These are phyloP conservation scores for Suhomyces chickasaworum DNA, from an alignment of 1,139 yeast genomes.

Conservation along the genomic window DNA sequence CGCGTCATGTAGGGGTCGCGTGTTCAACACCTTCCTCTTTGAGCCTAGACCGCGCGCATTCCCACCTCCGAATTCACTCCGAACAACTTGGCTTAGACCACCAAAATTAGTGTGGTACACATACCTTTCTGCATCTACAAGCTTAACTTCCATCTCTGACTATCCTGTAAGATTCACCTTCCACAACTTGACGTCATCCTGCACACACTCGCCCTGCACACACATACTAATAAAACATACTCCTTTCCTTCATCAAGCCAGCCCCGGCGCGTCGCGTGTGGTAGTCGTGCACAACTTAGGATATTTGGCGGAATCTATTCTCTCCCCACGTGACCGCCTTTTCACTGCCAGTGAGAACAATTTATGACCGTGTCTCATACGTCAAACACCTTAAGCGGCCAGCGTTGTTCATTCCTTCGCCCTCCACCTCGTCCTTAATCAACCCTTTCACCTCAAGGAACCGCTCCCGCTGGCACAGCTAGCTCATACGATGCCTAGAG, in stretches of 20 bases:
- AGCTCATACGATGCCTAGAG: constrained; percentile 8
- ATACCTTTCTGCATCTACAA: too few species aligned
- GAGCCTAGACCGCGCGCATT: not conserved
- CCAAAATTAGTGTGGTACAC: not conserved
- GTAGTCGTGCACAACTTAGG: not conserved
- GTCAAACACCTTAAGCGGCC: not conserved
- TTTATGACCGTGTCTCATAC: constrained; percentile 1
- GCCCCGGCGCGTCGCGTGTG: constrained; percentile 3
- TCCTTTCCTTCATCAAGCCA: not conserved
- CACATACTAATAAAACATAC: not conserved
- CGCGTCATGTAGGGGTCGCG: not conserved
- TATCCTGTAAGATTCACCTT: too few species aligned
- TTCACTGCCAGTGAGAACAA: not conserved
- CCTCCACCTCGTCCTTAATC: not conserved
- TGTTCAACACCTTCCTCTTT: not conserved
- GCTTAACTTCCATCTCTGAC: too few species aligned
- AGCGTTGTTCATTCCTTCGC: not conserved
- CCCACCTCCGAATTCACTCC: not conserved
- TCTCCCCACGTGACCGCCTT: constrained; percentile 2
- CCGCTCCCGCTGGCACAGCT: constrained; percentile 1
- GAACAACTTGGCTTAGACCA: not conserved
- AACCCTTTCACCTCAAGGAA: not conserved
- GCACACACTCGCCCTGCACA: not conserved
- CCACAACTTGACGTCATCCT: too few species aligned
- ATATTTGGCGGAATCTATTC: not conserved